Base-by-base conservation (phyloP, 441 rosid genomes). In the Omphalea diandra region DNA sequence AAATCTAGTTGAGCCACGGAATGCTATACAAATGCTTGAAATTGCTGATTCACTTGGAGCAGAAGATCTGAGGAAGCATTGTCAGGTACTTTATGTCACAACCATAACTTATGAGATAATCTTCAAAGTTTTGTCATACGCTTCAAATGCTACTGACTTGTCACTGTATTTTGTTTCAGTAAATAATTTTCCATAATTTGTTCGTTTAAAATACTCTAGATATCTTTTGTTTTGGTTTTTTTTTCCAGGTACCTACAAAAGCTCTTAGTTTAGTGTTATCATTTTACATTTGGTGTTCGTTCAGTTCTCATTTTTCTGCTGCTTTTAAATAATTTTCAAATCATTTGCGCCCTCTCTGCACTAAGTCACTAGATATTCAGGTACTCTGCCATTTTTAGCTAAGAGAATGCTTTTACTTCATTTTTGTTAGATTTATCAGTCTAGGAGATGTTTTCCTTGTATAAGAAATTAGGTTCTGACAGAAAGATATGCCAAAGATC, bases 1-100 rank as follows among this genome's bases (percentile, higher is more conserved):
- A 58, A 75, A 71, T 80, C 72, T 95, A 38, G 98, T 95, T 46
- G 97, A 95, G 83, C 97, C 99, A 31, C 84, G 96, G 38, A 95
- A 88, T 79, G 89, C 89, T 35, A 75, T 93, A 67, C 98, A 93
- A 60, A 79, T 95, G 77, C 97, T 95, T 75, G 99, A 95, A 77
- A 87, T 95, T 83, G 97, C 99, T 15, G 98, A 93, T 86, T 81
- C 98, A 54, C 97, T 95, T 75, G 97, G 77, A 74, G 99, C 99
- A 1, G 87, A 85, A 76, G 88, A 90, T 68, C 82, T 95, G 65
- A 88, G 81, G 82, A 93, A 91, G 83, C 88, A 95, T 71, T 95
- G 99, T 58, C 94, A 93, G 98, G 99, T 93, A 86, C 18, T 61
- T 73, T 46, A 63, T 46, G 22, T 29, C 41, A 33, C 29, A 15